Conservation (phyloP, 768 basidiomycete genomes). For the Leccinellum albellum region DNA sequence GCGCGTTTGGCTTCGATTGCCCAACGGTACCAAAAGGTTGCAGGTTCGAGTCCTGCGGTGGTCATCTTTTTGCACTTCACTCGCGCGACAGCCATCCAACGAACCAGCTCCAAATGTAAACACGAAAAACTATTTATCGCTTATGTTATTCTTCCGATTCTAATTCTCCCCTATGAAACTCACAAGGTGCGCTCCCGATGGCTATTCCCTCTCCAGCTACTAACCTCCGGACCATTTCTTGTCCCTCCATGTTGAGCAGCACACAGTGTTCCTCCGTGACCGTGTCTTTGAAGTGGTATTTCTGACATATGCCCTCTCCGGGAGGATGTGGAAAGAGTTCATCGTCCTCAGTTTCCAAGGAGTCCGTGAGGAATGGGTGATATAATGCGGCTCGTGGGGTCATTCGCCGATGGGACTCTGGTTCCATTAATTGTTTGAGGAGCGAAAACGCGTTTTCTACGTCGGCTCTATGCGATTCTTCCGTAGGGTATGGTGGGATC, state of each 20-base stretch:
- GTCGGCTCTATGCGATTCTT: constrained; percentile 46
- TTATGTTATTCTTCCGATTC: constrained; percentile 9
- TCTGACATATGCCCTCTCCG: constrained; percentile 63
- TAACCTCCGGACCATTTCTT: constrained; percentile 31
- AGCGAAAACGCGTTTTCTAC: constrained; percentile 72
- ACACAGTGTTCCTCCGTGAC: constrained; percentile 56
- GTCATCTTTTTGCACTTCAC: constrained; percentile 43
- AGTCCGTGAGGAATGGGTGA: constrained; percentile 70
- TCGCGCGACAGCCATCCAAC: not conserved
- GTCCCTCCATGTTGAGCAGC: constrained; percentile 37
- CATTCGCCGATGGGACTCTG: constrained; percentile 72
- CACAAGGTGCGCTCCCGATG: constrained; percentile 58
- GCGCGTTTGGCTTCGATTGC: constrained; percentile 92
- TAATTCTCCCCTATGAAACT: constrained; percentile 44
- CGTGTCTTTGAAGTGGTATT: constrained; percentile 58
- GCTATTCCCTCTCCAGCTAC: constrained; percentile 47
- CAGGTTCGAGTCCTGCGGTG: constrained; percentile 96
- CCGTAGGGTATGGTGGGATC: constrained; percentile 22
- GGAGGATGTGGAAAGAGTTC: constrained; percentile 66
- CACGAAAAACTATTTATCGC: not conserved
- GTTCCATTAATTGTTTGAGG: constrained; percentile 66
- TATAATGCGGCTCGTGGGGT: constrained; percentile 74
- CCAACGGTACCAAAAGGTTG: constrained; percentile 83
- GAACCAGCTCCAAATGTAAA: not conserved
- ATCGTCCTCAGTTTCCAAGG: constrained; percentile 51